Conservation (phyloP, 768 basidiomycete species). For the Cystobasidium tubakii region DNA sequence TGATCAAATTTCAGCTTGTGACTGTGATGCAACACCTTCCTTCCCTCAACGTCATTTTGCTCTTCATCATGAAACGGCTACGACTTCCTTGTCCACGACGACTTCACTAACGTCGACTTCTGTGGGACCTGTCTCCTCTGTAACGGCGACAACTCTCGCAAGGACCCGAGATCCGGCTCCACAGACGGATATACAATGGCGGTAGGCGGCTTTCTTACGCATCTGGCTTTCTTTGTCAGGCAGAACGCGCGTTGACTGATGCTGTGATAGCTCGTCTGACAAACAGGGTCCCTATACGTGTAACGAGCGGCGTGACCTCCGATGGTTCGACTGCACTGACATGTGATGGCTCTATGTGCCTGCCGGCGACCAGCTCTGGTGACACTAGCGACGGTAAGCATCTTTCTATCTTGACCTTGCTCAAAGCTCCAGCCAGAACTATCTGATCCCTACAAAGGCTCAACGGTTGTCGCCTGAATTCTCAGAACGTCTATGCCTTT, state of each 20-base stretch:
- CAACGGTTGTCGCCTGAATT: not conserved
- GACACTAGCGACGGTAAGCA: not conserved
- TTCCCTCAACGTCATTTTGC: too few species aligned
- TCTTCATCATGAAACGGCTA: too few species aligned
- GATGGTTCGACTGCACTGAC: not conserved
- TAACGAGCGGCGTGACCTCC: too few species aligned
- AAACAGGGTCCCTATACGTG: not conserved
- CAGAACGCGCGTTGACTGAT: too few species aligned
- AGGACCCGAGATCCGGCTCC: not conserved
- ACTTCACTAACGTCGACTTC: not conserved
- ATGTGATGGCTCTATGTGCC: not conserved
- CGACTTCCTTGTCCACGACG: not conserved
- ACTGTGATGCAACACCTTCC: too few species aligned
- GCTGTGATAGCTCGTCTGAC: too few species aligned
- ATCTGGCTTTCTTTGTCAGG: too few species aligned
- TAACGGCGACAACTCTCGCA: constrained; percentile 11
- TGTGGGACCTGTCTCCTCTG: not conserved
- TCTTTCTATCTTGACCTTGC: not conserved
- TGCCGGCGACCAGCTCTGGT: not conserved
- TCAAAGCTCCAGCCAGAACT: not conserved
- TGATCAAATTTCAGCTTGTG: too few species aligned
- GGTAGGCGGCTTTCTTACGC: not conserved
- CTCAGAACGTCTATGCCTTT: not conserved
- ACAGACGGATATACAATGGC: not conserved
- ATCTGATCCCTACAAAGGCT: not conserved